Evolutionary conservation across 495 filamentous ascomycete genomes (phyloP), one percentile per base, ranked within the genome.

Genomic region (Friedmanniomyces simplex): DNA sequence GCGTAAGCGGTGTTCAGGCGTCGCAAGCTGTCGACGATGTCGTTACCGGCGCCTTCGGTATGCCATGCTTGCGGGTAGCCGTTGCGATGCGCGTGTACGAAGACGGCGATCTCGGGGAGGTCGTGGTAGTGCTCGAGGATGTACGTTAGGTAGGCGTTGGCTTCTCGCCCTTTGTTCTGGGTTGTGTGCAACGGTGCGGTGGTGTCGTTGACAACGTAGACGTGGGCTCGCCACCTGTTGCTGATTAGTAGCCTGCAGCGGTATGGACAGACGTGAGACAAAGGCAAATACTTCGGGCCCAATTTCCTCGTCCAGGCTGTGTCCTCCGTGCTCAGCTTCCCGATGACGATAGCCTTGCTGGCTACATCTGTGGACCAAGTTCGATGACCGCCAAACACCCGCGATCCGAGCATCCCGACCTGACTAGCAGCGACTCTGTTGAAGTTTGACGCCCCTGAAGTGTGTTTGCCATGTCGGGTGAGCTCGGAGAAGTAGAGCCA

Each of bases 141-240:
- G 25, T 26, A 50, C 13, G 48, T 50, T 11, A 30, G 25, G 66
- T 89, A 89, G 13, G 83, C 73, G 74, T 88, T 83, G 14, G 83
- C 86, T 67, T 89, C 86, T 60, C 87, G 79, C 13, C 85, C 86
- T 68, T 88, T 88, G 62, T 55, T 55, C 7, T 18, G 26, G 4
- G 48, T 22, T 12, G 48, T 50, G 25, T 50, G 43, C 43, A 47
- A n/a, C 7, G 43, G 43, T n/a, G 18, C 10, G 21, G 43, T 18
- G 16, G 43, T 47, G 21, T 47, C 43, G 21, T 47, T 47, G 43
- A 47, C 43, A 8, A 24, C 21, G 21, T 47, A 47, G 43, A 47
- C 43, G 8, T n/a, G 8, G 14, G 43, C 43, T 21, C 18, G 43
- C 43, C 43, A 47, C 18, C 43, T 47, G 21, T 8, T 47, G 18